A percentile compares a stretch with the other conserved stretches of the same genome.
phyloP scores from a whole-genome alignment of 495 filamentous ascomycete genomes.

The Aspergillus sclerotiicarbonarius region DNA sequence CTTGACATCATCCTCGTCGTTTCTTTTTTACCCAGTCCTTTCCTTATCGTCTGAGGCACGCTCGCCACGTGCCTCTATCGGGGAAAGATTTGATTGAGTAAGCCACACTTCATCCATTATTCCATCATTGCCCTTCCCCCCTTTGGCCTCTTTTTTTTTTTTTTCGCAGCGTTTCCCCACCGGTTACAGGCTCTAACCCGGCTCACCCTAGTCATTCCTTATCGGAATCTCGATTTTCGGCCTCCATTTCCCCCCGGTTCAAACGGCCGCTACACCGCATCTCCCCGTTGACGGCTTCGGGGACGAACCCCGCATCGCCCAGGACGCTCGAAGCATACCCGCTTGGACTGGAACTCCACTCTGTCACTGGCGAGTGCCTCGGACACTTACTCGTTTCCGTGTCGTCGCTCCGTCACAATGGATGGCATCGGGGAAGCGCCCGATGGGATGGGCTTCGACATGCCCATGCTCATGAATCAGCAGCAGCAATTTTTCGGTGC shows the following conservation, averaged over 20 bases:
- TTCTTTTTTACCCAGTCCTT: too few species aligned
- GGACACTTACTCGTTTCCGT: not conserved
- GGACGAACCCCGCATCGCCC: constrained; percentile 21
- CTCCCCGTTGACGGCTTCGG: constrained; percentile 7
- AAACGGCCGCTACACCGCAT: not conserved
- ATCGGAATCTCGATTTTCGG: constrained; percentile 1
- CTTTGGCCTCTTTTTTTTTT: constrained; percentile 11
- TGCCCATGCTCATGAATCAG: constrained; percentile 53
- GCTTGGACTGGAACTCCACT: constrained; percentile 21
- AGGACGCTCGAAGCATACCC: constrained; percentile 15
- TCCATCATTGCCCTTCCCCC: constrained; percentile 2
- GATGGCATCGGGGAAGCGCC: constrained; percentile 41
- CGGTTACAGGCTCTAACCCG: not conserved
- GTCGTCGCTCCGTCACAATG: constrained; percentile 27
- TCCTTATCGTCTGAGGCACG: not conserved
- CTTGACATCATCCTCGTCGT: too few species aligned
- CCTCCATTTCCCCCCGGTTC: not conserved
- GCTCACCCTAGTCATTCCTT: constrained; percentile 21
- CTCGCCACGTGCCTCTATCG: not conserved
- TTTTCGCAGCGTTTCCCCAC: constrained; percentile 8
- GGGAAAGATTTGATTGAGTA: not conserved
- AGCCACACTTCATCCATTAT: not conserved
- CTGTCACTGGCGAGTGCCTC: constrained; percentile 6
- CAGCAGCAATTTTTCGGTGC: constrained; percentile 70
- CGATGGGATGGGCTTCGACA: constrained; percentile 43